These are phyloP conservation scores for Nakazawaea wickerhamii DNA, from an alignment of 805 yeast genomes.

Conservation along the genomic window DNA sequence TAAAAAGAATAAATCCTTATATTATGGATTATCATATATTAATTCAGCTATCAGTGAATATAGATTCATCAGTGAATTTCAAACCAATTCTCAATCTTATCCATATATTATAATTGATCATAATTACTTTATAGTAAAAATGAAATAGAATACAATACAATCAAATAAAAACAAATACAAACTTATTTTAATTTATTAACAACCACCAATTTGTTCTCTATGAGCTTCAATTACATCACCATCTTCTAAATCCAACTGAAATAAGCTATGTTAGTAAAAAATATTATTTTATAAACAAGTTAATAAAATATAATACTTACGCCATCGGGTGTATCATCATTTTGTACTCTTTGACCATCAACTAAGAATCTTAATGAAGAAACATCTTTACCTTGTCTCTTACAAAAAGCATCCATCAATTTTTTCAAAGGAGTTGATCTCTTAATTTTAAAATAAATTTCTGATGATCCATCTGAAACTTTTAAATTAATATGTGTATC, in stretches of 20 bases:
- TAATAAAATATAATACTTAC: conserved; percentile 19
- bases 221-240: conserved; percentile 97
- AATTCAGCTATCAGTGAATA: no score
- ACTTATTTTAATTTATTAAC: neutral
- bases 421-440: conserved; percentile 87
- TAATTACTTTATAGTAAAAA: no score
- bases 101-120: no score
- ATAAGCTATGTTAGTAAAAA: conserved; percentile 1
- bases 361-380: conserved; percentile 80
- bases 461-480: conserved; percentile 91
- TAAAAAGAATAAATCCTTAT: no score
- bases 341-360: conserved; percentile 87
- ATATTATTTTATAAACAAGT: neutral
- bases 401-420: conserved; percentile 96
- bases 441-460: conserved; percentile 93
- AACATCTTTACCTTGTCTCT: conserved; percentile 90
- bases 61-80: no score
- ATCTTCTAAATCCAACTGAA: conserved; percentile 78
- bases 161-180: neutral
- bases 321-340: conserved; percentile 88
- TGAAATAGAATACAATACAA: neutral
- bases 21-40: no score
- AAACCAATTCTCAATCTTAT: no score
- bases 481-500: conserved; percentile 83
- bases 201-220: conserved; percentile 84